A percentile compares a stretch with the other conserved stretches of the same genome.
phyloP scores from a whole-genome alignment of 805 yeast genomes.

The Aciculoconidium aculeatum region DNA sequence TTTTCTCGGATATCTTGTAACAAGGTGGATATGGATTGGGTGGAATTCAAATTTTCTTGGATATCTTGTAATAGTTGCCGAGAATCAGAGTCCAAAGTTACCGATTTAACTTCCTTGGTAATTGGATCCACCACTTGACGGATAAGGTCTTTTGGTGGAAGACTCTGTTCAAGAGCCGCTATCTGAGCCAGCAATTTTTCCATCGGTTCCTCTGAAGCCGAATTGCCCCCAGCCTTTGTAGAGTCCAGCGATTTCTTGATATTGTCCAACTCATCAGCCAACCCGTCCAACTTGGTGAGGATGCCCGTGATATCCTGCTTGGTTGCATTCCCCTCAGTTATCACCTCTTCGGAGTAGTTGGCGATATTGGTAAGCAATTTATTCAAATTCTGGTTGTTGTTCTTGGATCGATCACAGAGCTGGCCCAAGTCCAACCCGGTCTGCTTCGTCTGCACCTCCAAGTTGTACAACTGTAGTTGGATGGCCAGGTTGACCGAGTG shows the following conservation, averaged over 20 bases:
- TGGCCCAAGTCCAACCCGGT: constrained; percentile 31
- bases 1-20: not conserved
- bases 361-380: constrained; percentile 29
- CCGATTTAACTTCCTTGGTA: constrained; percentile 20
- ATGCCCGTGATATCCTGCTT: constrained; percentile 24
- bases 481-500: constrained; percentile 23
- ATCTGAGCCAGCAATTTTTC: not conserved
- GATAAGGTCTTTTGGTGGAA: constrained; percentile 11
- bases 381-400: constrained; percentile 33
- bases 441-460: constrained; percentile 31
- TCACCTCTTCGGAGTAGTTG: constrained; percentile 28
- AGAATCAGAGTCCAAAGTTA: constrained; percentile 17
- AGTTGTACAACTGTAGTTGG: constrained; percentile 21
- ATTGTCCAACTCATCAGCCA: constrained; percentile 5
- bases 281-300: constrained; percentile 13
- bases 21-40: constrained; percentile 1
- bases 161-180: not conserved
- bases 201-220: constrained; percentile 1
- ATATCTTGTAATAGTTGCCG: constrained; percentile 12
- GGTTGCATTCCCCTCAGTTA: constrained; percentile 31
- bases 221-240: not conserved
- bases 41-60: constrained; percentile 3
- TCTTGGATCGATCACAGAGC: constrained; percentile 34
- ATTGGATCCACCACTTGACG: constrained; percentile 21
- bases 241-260: constrained; percentile 1